Percentiles rank a stretch among this genome's conserved stretches.
Conservation (phyloP, 176 grass and related monocot genomes). For the Neostapfia colusana region DNA sequence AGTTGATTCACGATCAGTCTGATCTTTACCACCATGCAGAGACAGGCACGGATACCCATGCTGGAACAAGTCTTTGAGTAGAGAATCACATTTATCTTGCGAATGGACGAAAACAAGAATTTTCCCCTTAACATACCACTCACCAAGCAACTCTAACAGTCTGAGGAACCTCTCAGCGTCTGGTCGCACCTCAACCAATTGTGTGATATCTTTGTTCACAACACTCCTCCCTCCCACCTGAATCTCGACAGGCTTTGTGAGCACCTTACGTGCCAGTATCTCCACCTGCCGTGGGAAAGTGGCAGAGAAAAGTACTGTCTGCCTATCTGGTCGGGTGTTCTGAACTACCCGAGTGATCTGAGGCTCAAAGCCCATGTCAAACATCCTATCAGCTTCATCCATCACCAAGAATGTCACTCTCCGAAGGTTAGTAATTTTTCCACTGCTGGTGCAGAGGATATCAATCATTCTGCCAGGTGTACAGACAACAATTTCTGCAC, state of each 20-base stretch:
- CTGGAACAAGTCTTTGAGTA: constrained; percentile 91
- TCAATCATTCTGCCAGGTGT: constrained; percentile 96
- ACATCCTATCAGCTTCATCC: constrained; percentile 99
- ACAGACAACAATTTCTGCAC: constrained; percentile 94
- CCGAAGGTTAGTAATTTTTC: constrained; percentile 93
- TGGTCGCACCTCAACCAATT: constrained; percentile 82
- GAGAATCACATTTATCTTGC: constrained; percentile 96
- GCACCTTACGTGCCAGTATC: constrained; percentile 80
- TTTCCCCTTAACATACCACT: constrained; percentile 91
- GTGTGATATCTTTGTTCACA: constrained; percentile 90
- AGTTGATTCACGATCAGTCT: constrained; percentile 94
- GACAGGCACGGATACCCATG: constrained; percentile 93
- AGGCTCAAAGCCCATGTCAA: constrained; percentile 98
- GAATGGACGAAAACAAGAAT: constrained; percentile 98
- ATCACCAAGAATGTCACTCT: constrained; percentile 92
- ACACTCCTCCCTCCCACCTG: constrained; percentile 96
- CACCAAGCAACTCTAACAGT: constrained; percentile 84
- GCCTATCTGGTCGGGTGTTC: constrained; percentile 85
- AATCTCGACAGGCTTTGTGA: constrained; percentile 85
- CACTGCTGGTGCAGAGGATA: constrained; percentile 87
- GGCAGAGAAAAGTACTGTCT: constrained; percentile 93
- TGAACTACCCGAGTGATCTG: constrained; percentile 89
- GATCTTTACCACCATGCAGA: constrained; percentile 88
- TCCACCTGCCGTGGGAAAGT: constrained; percentile 96
- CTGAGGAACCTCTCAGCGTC: constrained; percentile 76